Base-by-base conservation (phyloP, 2,329 filamentous ascomycete species). In the Xylaria sp. region DNA sequence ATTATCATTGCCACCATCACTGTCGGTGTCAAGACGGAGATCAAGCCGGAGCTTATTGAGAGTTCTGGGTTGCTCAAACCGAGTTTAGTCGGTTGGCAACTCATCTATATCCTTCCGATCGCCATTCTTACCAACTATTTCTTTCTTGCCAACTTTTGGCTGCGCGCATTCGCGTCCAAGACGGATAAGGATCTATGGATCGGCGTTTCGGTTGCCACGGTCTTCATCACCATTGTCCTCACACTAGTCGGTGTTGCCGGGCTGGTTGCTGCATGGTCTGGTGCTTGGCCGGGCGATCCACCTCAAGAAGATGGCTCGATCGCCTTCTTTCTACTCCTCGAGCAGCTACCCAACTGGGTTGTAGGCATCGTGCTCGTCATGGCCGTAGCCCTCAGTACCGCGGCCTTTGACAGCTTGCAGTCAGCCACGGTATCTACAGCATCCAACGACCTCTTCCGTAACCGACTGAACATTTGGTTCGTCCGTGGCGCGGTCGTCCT, bases 71-170 rank as follows among this genome's bases (percentile, higher is more conserved):
- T 93, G 30, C 86, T 91, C n/a, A 83, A 93, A 52, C 74, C 90
- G 5, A 91, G 82, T 65, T 84, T 93, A 2, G 84, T 96, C 1
- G 93, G 93, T 63, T 96, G 93, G 92, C 93, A 96, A 79, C 86
- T 96, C 15, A 83, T 96, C 41, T 96, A 95, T 81, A 95, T 96
- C 72, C 85, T 96, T 1, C 92, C 93, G 0, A 86, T 96, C 6
- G 93, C 93, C 52, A 87, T 96, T 71, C 77, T 94, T 64, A 94
- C 92, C 67, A 96, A 95, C 81, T 90, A 94, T 82, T 94, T 96
- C 83, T 96, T 96, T 83, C 83, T 96, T 50, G 93, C 91, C 36
- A 91, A 89, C 72, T 94, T 93, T 80, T 96, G 93, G 93, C 87
- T 95, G 78, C 90, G 93, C 59, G 92, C 92, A 5, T 96, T 96